A percentile compares a stretch with the other conserved stretches of the same genome.
Evolutionary conservation across 345 rosid genomes (phyloP).

Genomic region (Pistacia atlantica): DNA sequence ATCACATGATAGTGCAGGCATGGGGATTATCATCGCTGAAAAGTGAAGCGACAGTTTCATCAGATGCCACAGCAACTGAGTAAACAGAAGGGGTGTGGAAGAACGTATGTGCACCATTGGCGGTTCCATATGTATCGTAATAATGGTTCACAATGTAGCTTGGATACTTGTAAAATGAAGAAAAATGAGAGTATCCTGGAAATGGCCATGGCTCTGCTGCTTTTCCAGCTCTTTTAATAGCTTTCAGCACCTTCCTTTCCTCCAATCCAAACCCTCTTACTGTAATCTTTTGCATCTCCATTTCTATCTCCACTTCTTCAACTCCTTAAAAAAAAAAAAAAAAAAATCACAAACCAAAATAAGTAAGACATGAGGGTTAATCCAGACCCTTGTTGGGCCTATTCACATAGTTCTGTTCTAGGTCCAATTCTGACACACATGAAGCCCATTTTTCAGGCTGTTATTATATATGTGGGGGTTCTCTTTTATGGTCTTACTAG

Average conservation of each 20-base stretch:
- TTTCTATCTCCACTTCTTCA: constrained; percentile 87
- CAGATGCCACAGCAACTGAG: constrained; percentile 82
- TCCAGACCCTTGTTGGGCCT: background rate
- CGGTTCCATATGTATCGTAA: constrained; percentile 51
- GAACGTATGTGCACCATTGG: constrained; percentile 58
- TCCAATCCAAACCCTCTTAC: constrained; percentile 68
- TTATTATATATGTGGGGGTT: too few species aligned
- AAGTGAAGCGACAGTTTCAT: constrained; percentile 78
- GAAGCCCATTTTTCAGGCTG: too few species aligned
- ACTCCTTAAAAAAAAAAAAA: constrained; percentile 44
- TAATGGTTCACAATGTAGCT: constrained; percentile 73
- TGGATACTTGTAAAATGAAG: constrained; percentile 88
- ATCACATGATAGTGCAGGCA: constrained; percentile 79
- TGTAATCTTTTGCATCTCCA: constrained; percentile 81
- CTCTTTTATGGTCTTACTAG: too few species aligned
- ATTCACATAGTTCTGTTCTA: too few species aligned
- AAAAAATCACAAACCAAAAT: background rate
- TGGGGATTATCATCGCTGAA: constrained; percentile 93
- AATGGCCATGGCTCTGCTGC: constrained; percentile 96
- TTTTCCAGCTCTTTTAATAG: constrained; percentile 70
- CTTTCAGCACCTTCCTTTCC: constrained; percentile 72
- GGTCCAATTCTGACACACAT: too few species aligned
- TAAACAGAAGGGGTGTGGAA: constrained; percentile 81
- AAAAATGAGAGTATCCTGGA: constrained; percentile 65
- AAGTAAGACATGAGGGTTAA: background rate